Conservation (phyloP, 225 moss, liverwort and hornwort species). For the Bryoerythrophyllum caledonicum region DNA sequence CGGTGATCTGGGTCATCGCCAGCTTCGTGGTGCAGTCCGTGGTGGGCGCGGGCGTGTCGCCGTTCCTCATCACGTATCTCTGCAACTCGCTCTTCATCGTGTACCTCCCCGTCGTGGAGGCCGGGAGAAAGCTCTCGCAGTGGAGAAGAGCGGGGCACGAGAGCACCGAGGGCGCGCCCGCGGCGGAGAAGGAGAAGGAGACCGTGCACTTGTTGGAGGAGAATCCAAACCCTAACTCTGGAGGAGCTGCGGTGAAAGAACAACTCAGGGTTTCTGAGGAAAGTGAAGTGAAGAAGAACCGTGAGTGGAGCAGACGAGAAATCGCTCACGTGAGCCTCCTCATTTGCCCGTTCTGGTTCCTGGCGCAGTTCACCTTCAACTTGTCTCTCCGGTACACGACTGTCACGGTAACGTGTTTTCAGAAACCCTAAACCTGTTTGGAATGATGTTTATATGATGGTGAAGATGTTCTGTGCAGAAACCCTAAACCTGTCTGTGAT, state of each 20-base stretch:
- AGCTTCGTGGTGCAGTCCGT: conserved; percentile 93
- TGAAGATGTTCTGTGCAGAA: not conserved
- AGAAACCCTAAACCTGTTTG: not conserved
- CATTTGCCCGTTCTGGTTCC: conserved; percentile 92
- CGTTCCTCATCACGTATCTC: conserved; percentile 79
- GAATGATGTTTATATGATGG: not conserved
- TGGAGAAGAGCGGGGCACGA: conserved; percentile 16
- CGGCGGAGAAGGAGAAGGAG: conserved; percentile 36
- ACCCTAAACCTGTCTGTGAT: not conserved
- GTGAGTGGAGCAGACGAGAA: conserved; percentile 67
- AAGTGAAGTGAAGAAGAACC: conserved; percentile 19
- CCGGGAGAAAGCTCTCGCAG: conserved; percentile 17
- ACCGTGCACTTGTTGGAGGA: conserved; percentile 26
- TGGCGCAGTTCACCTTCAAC: conserved; percentile 87
- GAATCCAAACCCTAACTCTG: conserved; percentile 22
- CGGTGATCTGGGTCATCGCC: conserved; percentile 84
- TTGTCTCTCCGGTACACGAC: conserved; percentile 80
- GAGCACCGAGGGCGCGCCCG: not conserved
- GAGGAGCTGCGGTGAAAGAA: not conserved
- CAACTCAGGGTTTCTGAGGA: conserved; percentile 16
- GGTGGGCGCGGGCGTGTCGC: conserved; percentile 70
- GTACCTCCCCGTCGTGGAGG: conserved; percentile 80
- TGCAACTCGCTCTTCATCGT: conserved; percentile 90
- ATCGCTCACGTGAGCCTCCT: conserved; percentile 73
- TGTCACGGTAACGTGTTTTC: conserved; percentile 59